A percentile compares a stretch with the other conserved stretches of the same genome.
phyloP scores from a whole-genome alignment of 352 stramenopile genomes.

The Phytophthora uliginosa region DNA sequence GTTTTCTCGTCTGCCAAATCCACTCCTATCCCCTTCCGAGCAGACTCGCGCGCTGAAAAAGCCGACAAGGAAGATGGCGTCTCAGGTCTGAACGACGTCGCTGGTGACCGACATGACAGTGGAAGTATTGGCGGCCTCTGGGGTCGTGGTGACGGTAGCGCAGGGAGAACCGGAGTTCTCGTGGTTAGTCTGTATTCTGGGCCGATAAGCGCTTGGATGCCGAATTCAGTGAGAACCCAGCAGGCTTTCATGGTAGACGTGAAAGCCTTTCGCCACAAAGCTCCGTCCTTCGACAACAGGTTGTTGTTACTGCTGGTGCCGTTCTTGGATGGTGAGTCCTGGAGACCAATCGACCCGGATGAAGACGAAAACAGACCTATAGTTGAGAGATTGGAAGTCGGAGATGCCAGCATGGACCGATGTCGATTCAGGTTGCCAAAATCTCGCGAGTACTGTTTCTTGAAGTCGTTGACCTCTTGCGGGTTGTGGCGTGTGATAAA shows the following conservation, averaged over 20 bases:
- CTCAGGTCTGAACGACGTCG: conserved; percentile 32
- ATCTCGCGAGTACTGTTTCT: conserved; percentile 80
- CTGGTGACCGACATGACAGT: conserved; percentile 38
- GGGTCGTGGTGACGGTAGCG: conserved; percentile 19
- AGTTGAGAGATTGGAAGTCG: conserved; percentile 33
- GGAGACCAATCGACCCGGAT: conserved; percentile 30
- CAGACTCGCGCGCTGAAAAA: conserved; percentile 52
- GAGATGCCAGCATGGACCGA: conserved; percentile 66
- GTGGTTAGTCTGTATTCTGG: conserved; percentile 73
- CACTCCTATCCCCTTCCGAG: conserved; percentile 56
- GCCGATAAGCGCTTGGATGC: conserved; percentile 69
- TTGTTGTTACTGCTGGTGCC: conserved; percentile 27
- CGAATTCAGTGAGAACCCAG: conserved; percentile 75
- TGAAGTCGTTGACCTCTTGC: conserved; percentile 80
- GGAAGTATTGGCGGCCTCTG: conserved; percentile 29
- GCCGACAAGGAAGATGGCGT: conserved; percentile 41
- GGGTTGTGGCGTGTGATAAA: conserved; percentile 82
- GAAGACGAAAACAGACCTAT: conserved; percentile 37
- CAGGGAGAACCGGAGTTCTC: conserved; percentile 50
- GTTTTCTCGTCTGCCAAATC: conserved; percentile 62
- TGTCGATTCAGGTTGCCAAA: conserved; percentile 74
- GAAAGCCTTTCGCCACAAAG: conserved; percentile 60
- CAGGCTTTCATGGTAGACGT: conserved; percentile 65
- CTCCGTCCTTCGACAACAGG: conserved; percentile 21
- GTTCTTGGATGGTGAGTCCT: conserved; percentile 29